Percentiles rank a stretch among this genome's conserved stretches.
These are phyloP conservation scores for Yarrowia sp. DNA, from an alignment of 805 yeast genomes.

Conservation along the genomic window DNA sequence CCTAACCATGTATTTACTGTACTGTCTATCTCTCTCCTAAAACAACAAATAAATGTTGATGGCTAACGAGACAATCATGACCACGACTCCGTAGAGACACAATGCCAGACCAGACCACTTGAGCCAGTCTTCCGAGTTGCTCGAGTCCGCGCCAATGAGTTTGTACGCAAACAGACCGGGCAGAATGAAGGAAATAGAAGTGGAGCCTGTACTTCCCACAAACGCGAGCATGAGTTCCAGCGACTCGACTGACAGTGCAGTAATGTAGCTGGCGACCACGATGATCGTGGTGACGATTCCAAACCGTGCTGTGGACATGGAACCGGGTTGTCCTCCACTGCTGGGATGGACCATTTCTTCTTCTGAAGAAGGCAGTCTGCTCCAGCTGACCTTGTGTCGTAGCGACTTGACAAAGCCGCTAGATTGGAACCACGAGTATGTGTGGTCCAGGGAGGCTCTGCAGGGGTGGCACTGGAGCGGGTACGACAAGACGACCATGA, in stretches of 20 bases:
- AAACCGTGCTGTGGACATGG: slow-evolving; percentile 35
- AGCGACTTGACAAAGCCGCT: slow-evolving; percentile 33
- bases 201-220: slow-evolving; percentile 92
- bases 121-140: slow-evolving; percentile 36
- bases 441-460: slow-evolving; percentile 73
- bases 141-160: slow-evolving; percentile 42
- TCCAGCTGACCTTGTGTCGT: neutral
- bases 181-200: slow-evolving; percentile 82
- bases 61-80: slow-evolving; percentile 65
- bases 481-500: slow-evolving; percentile 76
- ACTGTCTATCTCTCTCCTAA: slow-evolving; percentile 5
- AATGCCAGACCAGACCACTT: slow-evolving; percentile 54
- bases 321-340: slow-evolving; percentile 8
- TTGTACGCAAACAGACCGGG: slow-evolving; percentile 86
- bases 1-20: slow-evolving; percentile 10
- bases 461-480: slow-evolving; percentile 92
- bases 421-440: slow-evolving; percentile 47
- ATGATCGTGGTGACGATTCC: slow-evolving; percentile 44
- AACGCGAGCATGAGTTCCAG: slow-evolving; percentile 78
- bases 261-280: slow-evolving; percentile 53
- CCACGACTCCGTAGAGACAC: slow-evolving; percentile 63
- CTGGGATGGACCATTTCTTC: slow-evolving; percentile 8
- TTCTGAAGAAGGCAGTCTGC: slow-evolving; percentile 18
- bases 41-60: slow-evolving; percentile 35
- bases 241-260: slow-evolving; percentile 66